Conservation (phyloP, 192 early-diverging fungal species). For the Nowakowskiella sp. region DNA sequence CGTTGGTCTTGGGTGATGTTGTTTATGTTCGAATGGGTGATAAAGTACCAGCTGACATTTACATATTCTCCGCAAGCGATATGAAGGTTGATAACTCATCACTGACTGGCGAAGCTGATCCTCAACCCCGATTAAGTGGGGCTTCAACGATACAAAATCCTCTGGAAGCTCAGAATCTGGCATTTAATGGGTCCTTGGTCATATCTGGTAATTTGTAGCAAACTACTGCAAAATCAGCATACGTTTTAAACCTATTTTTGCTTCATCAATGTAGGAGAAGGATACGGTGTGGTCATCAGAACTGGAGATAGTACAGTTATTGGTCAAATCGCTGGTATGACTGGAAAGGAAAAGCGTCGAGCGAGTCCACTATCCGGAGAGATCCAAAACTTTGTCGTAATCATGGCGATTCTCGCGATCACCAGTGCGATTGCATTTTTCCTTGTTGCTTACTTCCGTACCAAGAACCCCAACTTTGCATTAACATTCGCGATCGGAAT, state of each 20-base stretch:
- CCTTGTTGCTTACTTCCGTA: constrained; percentile 48
- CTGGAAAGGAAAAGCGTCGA: constrained; percentile 66
- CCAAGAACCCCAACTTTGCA: constrained; percentile 44
- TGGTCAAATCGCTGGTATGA: constrained; percentile 89
- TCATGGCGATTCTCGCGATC: constrained; percentile 63
- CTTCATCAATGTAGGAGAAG: constrained; percentile 76
- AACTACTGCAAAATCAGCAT: too few relatives aligned
- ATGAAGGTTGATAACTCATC: constrained; percentile 97
- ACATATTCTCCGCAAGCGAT: constrained; percentile 69
- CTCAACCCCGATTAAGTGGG: constrained; percentile 64
- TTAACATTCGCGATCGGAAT: constrained; percentile 73
- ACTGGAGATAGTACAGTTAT: constrained; percentile 90
- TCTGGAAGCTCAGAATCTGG: constrained; percentile 86
- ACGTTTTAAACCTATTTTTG: too few relatives aligned
- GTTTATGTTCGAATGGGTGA: constrained; percentile 87
- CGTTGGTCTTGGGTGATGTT: constrained; percentile 80
- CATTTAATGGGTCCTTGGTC: constrained; percentile 82
- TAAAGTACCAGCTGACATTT: constrained; percentile 90
- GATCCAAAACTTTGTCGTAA: constrained; percentile 65
- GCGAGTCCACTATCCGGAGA: constrained; percentile 68
- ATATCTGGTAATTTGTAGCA: too few relatives aligned
- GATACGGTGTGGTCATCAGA: constrained; percentile 85
- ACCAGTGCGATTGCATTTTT: constrained; percentile 66
- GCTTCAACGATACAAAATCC: constrained; percentile 70
- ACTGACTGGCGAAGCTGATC: constrained; percentile 90